phyloP scores from a whole-genome alignment of 331 rosid species.

The Acacia concinna region DNA sequence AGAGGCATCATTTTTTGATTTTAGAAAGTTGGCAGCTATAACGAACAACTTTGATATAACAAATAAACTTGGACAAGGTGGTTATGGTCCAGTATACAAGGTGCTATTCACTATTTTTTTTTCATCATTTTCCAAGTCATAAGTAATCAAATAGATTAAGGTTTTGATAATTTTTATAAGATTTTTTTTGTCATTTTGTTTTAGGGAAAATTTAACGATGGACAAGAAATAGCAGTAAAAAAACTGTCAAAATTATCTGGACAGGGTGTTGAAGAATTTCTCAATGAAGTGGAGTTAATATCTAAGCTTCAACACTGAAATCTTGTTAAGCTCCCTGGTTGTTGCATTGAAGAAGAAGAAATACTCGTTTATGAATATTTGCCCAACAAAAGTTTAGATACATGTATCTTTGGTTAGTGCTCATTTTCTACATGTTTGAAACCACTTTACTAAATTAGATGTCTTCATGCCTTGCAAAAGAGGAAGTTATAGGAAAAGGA shows the following conservation, averaged over 20 bases:
- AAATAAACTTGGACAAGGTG: constrained; percentile 31
- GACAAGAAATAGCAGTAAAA: constrained; percentile 38
- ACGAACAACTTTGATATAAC: not conserved
- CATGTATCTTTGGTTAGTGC: constrained; percentile 26
- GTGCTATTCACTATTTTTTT: not conserved
- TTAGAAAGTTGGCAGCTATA: not conserved
- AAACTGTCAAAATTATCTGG: constrained; percentile 14
- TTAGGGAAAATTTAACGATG: not conserved
- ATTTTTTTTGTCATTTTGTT: too few species aligned
- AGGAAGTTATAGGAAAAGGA: too few species aligned
- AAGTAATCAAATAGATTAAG: not conserved
- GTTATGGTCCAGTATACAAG: constrained; percentile 25
- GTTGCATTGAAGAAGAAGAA: not conserved
- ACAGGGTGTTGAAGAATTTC: not conserved
- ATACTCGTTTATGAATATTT: constrained; percentile 33
- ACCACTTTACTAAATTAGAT: too few species aligned
- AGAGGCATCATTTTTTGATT: constrained; percentile 27
- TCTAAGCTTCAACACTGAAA: constrained; percentile 21
- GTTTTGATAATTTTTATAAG: not conserved
- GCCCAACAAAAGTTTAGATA: constrained; percentile 34
- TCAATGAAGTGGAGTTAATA: not conserved
- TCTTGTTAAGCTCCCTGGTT: constrained; percentile 25
- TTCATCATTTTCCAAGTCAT: not conserved
- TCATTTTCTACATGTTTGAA: not conserved
- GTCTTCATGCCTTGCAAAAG: too few species aligned